Evolutionary conservation across 2,329 filamentous ascomycete species (phyloP).

Genomic region (Fusarium equiseti): DNA sequence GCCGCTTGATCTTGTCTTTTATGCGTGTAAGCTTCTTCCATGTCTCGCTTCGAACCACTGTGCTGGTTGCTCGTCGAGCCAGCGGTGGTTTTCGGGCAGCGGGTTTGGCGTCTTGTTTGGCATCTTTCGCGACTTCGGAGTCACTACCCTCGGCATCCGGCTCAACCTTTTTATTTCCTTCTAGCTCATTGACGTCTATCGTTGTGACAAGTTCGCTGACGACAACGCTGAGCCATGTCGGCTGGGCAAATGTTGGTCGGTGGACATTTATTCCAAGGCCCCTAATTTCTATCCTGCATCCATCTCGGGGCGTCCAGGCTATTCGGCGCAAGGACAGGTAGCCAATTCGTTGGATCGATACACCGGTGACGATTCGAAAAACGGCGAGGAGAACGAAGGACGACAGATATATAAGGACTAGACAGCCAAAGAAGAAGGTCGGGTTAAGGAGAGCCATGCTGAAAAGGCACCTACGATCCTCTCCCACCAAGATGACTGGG

Average conservation of each 20-base stretch:
- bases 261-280: conserved; percentile 90
- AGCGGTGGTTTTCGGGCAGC: conserved; percentile 40
- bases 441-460: conserved; percentile 75
- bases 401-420: conserved; percentile 88
- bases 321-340: conserved; percentile 92
- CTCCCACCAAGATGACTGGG: conserved; percentile 45
- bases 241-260: conserved; percentile 94
- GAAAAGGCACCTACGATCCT: conserved; percentile 42
- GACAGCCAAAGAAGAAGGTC: conserved; percentile 86
- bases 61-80: conserved; percentile 26
- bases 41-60: conserved; percentile 71
- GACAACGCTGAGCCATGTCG: conserved; percentile 94
- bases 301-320: conserved; percentile 89
- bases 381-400: conserved; percentile 96
- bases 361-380: conserved; percentile 88
- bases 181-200: conserved; percentile 78
- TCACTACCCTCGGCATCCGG: conserved; percentile 47
- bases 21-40: conserved; percentile 83
- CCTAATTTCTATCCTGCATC: conserved; percentile 88
- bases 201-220: conserved; percentile 88
- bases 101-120: conserved; percentile 42
- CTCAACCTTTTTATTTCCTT: conserved; percentile 58
- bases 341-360: conserved; percentile 95
- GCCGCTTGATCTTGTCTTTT: conserved; percentile 86
- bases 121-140: conserved; percentile 45